These are phyloP conservation scores for Candolleomyces eurysporus DNA, from an alignment of 768 basidiomycete species.

Conservation along the genomic window DNA sequence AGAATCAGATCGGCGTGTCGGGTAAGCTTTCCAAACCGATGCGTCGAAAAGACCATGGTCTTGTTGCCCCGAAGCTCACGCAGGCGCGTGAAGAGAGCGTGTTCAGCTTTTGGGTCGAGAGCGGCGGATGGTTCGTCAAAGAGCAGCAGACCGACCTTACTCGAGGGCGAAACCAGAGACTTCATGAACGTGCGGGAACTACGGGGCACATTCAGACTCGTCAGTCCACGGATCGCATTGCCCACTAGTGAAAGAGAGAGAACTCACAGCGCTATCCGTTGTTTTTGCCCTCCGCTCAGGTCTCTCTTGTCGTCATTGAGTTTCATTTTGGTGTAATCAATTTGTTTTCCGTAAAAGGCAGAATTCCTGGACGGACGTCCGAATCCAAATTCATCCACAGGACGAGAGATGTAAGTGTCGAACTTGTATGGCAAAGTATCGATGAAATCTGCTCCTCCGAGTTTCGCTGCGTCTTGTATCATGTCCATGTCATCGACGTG, in stretches of 20 bases:
- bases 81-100: conserved; percentile 71
- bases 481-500: conserved; percentile 50
- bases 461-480: conserved; percentile 59
- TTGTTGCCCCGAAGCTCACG: conserved; percentile 66
- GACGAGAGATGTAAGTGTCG: not conserved
- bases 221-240: too few species aligned
- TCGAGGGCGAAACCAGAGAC: conserved; percentile 45
- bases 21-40: conserved; percentile 69
- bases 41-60: conserved; percentile 81
- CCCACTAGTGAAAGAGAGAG: too few species aligned
- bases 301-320: not conserved
- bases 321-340: not conserved
- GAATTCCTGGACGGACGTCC: not conserved
- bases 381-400: not conserved
- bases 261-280: conserved; percentile 68
- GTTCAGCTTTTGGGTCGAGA: conserved; percentile 73
- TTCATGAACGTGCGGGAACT: conserved; percentile 73
- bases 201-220: too few species aligned
- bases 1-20: conserved; percentile 69
- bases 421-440: not conserved
- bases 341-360: not conserved
- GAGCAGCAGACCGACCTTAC: conserved; percentile 53
- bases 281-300: conserved; percentile 62
- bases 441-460: conserved; percentile 73
- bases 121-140: conserved; percentile 76